Conservation (phyloP, 805 yeast genomes). For the Myxozyma nipponensis region DNA sequence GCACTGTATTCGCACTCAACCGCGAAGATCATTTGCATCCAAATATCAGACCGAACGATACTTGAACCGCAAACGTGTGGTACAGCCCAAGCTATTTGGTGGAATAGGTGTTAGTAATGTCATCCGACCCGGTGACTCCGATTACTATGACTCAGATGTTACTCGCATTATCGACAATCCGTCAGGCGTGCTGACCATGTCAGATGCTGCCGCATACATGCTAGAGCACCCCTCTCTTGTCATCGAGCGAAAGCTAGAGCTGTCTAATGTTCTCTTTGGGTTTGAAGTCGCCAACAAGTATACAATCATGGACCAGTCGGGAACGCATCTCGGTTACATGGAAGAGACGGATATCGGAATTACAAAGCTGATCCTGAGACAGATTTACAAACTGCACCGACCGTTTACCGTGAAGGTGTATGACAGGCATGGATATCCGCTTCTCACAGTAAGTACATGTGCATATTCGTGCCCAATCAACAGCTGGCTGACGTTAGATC, state of each 20-base stretch:
- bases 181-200: constrained; percentile 15
- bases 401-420: constrained; percentile 50
- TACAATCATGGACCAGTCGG: constrained; percentile 63
- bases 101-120: neutral
- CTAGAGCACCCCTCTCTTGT: constrained; percentile 79
- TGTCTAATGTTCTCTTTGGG: constrained; percentile 69
- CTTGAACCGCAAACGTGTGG: neutral
- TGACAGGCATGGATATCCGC: constrained; percentile 37
- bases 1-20: neutral
- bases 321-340: constrained; percentile 74
- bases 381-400: constrained; percentile 76
- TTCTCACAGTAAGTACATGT: constrained; percentile 33
- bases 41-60: neutral
- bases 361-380: constrained; percentile 69
- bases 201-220: constrained; percentile 58
- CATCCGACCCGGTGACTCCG: neutral
- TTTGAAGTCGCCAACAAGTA: constrained; percentile 6
- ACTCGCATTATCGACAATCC: constrained; percentile 10
- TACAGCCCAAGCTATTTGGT: neutral
- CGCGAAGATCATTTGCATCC: neutral
- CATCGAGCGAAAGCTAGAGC: constrained; percentile 82
- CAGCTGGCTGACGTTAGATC: constrained; percentile 37
- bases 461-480: neutral
- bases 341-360: constrained; percentile 71
- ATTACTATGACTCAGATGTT: neutral